Percentiles rank a stretch among this genome's conserved stretches.
These are phyloP conservation scores for Bruguiera gymnorhiza DNA, from an alignment of 345 rosid species.

Conservation along the genomic window DNA sequence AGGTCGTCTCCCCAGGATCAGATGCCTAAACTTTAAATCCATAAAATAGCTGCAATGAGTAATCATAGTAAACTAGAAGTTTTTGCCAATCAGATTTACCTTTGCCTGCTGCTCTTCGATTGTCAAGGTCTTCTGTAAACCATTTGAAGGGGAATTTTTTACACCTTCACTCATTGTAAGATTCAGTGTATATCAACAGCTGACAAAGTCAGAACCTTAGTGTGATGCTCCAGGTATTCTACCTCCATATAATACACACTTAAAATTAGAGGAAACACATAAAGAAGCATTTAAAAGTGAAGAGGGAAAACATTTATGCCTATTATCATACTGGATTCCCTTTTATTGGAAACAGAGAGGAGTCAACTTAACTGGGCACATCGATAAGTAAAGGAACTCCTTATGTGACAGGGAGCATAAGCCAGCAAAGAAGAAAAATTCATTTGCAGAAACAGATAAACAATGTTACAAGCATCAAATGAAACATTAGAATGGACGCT, in stretches of 20 bases:
- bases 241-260: background rate
- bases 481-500: too few species aligned
- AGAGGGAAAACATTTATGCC: too few species aligned
- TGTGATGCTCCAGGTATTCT: conserved; percentile 2
- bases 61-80: background rate
- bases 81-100: conserved; percentile 34
- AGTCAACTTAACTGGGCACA: background rate
- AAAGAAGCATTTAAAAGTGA: too few species aligned
- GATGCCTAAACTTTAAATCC: background rate
- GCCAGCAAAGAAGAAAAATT: background rate
- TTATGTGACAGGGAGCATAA: background rate
- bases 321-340: too few species aligned
- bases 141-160: conserved; percentile 45
- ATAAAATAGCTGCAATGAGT: background rate
- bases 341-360: too few species aligned
- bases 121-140: conserved; percentile 43
- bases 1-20: background rate
- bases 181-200: conserved; percentile 14
- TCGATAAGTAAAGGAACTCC: background rate
- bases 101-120: conserved; percentile 59
- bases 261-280: too few species aligned
- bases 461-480: too few species aligned
- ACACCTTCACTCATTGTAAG: conserved; percentile 43
- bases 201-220: conserved; percentile 5
- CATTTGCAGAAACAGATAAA: too few species aligned